Evolutionary conservation across 805 yeast genomes (phyloP), one percentile per base, ranked within the genome.

Genomic region (Kluyveromyces siamensis): DNA sequence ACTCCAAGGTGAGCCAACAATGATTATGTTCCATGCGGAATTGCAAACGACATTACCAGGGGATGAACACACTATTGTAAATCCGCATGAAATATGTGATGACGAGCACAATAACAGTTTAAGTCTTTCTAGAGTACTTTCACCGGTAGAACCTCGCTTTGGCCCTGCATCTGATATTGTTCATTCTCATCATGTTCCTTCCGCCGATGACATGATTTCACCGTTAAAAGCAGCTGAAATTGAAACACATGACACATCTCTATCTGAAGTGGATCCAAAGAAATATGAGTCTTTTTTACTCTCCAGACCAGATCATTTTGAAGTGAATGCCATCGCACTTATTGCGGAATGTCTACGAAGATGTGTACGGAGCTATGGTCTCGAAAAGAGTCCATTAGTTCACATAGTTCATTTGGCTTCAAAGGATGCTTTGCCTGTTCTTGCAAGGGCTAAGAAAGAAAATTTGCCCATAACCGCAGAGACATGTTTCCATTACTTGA

Each of bases 361-460:
- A 10, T 17, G 45, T 21, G 46, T 50, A 19, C 63, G 65, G 41
- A 48, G 49, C n/a, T 49, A 59, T 40, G 54, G 66, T 39, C 33
- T 43, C 16, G 70, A 70, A 1, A 61, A 65, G 25, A 68, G 74
- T 38, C 87, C 90, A 27, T 85, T 85, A 10, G 70, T 89, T 41
- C 98, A 90, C 66, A 84, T 90, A 50, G 98, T 90, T 16, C 98
- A 90, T 66, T 71, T 90, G 54, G 95, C 96, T 1, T 81, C 96
- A 0, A 80, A 84, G 53, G 82, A 86, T 56, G 96, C 95, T 0
- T 65, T 91, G 9, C 95, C 96, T 8, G 60, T 85, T 50, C 68
- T 90, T 16, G 66, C 73, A 39, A 72, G 78, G 17, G 96, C 96
- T 2, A 81, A 81, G 52, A 56, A 60, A 14, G 66, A 70, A 5